phyloP scores from a whole-genome alignment of 75 land plant species.

The Cupressus sempervirens region DNA sequence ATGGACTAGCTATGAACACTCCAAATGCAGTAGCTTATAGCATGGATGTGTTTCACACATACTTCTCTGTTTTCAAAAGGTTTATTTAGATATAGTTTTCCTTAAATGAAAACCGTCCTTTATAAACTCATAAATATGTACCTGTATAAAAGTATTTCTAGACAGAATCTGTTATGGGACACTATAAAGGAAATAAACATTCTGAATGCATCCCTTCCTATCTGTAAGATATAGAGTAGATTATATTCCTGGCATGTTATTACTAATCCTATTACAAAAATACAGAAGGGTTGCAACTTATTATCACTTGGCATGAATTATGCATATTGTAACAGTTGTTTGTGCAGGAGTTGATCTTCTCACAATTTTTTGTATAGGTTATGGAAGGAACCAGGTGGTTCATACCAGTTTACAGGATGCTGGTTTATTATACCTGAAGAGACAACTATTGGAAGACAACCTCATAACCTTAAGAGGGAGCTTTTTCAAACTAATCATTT shows the following conservation, averaged over 20 bases:
- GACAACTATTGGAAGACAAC: slow-evolving; percentile 84
- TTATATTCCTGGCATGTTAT: not conserved
- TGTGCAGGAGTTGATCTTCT: slow-evolving; percentile 3
- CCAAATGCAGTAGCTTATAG: too few relatives aligned
- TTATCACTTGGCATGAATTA: not conserved
- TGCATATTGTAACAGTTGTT: slow-evolving; percentile 3
- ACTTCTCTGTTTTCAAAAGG: not conserved
- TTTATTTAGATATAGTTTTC: not conserved
- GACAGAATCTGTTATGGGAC: not conserved
- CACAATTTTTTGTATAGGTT: slow-evolving; percentile 40
- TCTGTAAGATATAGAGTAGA: not conserved
- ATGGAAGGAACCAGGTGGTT: slow-evolving; percentile 82
- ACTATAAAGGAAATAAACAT: not conserved
- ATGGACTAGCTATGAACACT: too few relatives aligned
- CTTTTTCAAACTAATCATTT: slow-evolving; percentile 73
- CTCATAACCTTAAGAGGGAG: slow-evolving; percentile 84
- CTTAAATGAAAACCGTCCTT: not conserved
- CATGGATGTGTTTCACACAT: too few relatives aligned
- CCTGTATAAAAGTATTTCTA: not conserved
- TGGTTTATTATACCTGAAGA: slow-evolving; percentile 97
- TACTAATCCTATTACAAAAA: not conserved
- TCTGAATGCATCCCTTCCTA: not conserved
- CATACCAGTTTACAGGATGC: slow-evolving; percentile 51
- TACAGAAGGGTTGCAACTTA: not conserved
- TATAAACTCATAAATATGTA: not conserved